Evolutionary conservation across 169 alveolate genomes (phyloP).

Genomic region (Plasmodium blacklocki): DNA sequence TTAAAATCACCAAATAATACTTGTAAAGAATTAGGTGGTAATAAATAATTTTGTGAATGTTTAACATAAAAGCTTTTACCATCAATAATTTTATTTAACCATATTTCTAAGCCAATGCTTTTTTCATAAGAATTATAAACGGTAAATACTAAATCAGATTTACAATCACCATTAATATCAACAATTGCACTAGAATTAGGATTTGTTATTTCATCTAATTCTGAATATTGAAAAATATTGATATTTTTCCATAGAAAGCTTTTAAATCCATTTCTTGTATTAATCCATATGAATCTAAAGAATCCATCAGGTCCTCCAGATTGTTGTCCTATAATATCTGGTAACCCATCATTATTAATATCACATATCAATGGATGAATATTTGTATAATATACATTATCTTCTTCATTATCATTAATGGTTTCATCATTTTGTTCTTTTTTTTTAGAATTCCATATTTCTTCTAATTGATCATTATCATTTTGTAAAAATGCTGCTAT

Average conservation of each 20-base stretch:
- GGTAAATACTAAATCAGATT: conserved; percentile 88
- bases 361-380: conserved; percentile 88
- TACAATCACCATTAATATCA: conserved; percentile 90
- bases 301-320: conserved; percentile 57
- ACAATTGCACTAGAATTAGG: conserved; percentile 90
- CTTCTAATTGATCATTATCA: conserved; percentile 71
- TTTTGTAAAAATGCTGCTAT: conserved; percentile 43
- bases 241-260: conserved; percentile 76
- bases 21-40: conserved; percentile 83
- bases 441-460: conserved; percentile 47
- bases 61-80: conserved; percentile 66
- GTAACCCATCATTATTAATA: conserved; percentile 88
- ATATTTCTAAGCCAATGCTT: conserved; percentile 58
- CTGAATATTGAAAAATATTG: conserved; percentile 70
- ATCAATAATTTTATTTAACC: conserved; percentile 75
- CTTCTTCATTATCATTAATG: conserved; percentile 14
- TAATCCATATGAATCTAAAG: conserved; percentile 82
- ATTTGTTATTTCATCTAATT: conserved; percentile 76
- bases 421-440: conserved; percentile 43
- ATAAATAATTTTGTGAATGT: conserved; percentile 19
- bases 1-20: conserved; percentile 86
- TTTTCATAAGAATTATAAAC: conserved; percentile 63
- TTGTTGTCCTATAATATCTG: conserved; percentile 83
- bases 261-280: conserved; percentile 60
- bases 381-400: conserved; percentile 75